Evolutionary conservation across 768 basidiomycete species (phyloP), one percentile per base, ranked within the genome.

Genomic region (Xerocomus potaroensis): DNA sequence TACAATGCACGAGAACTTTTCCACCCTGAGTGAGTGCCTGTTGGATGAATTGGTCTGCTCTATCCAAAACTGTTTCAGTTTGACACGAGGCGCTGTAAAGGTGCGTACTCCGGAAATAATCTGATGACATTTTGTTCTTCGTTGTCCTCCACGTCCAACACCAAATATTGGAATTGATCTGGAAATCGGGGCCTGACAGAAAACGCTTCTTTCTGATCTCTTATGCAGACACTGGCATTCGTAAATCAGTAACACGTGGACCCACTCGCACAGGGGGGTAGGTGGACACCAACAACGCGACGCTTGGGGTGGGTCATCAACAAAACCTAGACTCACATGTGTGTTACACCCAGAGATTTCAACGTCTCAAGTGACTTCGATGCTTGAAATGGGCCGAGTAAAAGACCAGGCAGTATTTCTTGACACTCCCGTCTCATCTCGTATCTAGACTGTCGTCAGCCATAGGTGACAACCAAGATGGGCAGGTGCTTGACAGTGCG

Each of bases 401-500:
- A 72, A 30, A 96, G 80, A 15, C 81, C 81, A 21, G 89, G 85
- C 0, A 90, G 72, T 53, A 95, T 94, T 65, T 93, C 87, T 69
- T 96, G 92, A 57, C 90, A 91, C 59, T 94, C 87, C n/a, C 92
- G 74, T 24, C 92, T 77, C 93, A 96, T 94, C 68, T 95, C 92
- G 60, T 96, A 96, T 59, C 87, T 91, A 36, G 44, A 18, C 23
- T 18, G 22, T 31, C 44, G 50, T 54, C 27, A 55, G 58, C 43
- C 9, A 14, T 38, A 53, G 44, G 41, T 49, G 26, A 29, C 33
- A 16, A 41, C 40, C 33, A 31, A 18, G 38, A 23, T 8, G 35
- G 22, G 32, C 12, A 36, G n/a, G n/a, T n/a, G n/a, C 14, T 18
- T 8, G 35, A 27, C 6, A 29, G 29, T 2, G 18, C 21, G 22